Evolutionary conservation across 352 stramenopile species (phyloP).

Genomic region (Peronosclerospora sorghi): DNA sequence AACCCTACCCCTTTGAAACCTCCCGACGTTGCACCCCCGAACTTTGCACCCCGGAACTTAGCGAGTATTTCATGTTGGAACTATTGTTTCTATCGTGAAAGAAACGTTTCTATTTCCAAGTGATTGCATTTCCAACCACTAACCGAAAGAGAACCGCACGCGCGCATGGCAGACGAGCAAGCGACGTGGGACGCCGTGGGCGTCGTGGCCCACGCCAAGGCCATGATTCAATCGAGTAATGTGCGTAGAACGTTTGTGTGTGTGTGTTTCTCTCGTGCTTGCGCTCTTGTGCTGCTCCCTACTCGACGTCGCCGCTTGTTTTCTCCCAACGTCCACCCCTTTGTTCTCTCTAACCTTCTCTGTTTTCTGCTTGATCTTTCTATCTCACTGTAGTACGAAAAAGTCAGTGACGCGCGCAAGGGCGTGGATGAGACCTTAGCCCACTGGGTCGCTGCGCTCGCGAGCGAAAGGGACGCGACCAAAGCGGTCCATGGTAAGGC

Average conservation of each 20-base stretch:
- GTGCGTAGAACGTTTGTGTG: slow-evolving; percentile 23
- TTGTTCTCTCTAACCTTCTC: slow-evolving; percentile 3
- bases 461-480: slow-evolving; percentile 6
- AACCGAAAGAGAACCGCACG: background rate
- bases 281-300: background rate
- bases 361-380: background rate
- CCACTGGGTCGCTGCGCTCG: slow-evolving; percentile 24
- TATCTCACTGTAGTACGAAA: slow-evolving; percentile 42
- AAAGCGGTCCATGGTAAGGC: slow-evolving; percentile 9
- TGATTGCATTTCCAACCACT: background rate
- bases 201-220: slow-evolving; percentile 51
- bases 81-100: background rate
- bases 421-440: slow-evolving; percentile 35
- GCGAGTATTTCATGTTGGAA: too few relatives aligned
- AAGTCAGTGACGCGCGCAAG: slow-evolving; percentile 47
- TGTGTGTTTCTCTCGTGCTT: background rate
- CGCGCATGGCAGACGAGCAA: slow-evolving; percentile 20
- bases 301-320: slow-evolving; percentile 2
- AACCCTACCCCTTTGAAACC: too few relatives aligned
- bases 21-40: too few relatives aligned
- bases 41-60: too few relatives aligned
- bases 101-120: background rate
- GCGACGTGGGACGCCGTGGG: slow-evolving; percentile 33
- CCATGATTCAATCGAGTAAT: slow-evolving; percentile 65
- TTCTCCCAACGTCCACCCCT: background rate